Base-by-base conservation (phyloP, 73 alveolate genomes). In the Uronychia setigera region DNA sequence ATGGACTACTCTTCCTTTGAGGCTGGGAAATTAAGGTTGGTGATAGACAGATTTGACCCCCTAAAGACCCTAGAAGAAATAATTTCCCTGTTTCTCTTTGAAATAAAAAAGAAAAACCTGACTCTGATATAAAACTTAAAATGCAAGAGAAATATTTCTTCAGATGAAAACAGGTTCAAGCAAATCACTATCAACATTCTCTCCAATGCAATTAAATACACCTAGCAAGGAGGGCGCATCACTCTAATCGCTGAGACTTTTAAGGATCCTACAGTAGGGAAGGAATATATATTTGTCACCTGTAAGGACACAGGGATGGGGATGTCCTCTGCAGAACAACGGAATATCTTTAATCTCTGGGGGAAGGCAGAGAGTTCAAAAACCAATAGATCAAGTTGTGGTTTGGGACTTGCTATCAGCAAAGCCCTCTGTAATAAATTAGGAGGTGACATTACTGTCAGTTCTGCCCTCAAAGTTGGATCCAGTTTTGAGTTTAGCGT, bases 181-280 rank as follows among this genome's bases (percentile, higher is more conserved):
- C 29, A 80, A 58, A 80, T 80, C 31, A 26, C 58, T 1, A 80
- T 80, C 27, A 80, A 80, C 57, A 25, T 80, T 0, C 33, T 80
- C 60, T 80, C 87, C 58, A 80, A 80, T 58, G 87, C 87, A 9
- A 58, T 80, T 35, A 80, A 80, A 59, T 80, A 32, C 57, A 80
- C 87, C 0, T 58, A 29, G 35, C 35, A 58, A 11, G 87, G 87
- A 13, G 79, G 32, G 32, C 5, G 67, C n/a, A 46, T 46, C 67
- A 46, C 67, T 19, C 5, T 46, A 5, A 46, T 46, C 67, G 67
- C 67, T 46, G 67, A 46, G n/a, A 46, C 67, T 19, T 46, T 11
- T 19, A 46, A 11, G n/a, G 19, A 46, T 19, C n/a, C 5, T 11
- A 19, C 5, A 19, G 19, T 19, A 5, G n/a, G 67, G 5, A 19